These are phyloP conservation scores for Pelargonium nanum DNA, from an alignment of 345 rosid genomes.

Conservation along the genomic window DNA sequence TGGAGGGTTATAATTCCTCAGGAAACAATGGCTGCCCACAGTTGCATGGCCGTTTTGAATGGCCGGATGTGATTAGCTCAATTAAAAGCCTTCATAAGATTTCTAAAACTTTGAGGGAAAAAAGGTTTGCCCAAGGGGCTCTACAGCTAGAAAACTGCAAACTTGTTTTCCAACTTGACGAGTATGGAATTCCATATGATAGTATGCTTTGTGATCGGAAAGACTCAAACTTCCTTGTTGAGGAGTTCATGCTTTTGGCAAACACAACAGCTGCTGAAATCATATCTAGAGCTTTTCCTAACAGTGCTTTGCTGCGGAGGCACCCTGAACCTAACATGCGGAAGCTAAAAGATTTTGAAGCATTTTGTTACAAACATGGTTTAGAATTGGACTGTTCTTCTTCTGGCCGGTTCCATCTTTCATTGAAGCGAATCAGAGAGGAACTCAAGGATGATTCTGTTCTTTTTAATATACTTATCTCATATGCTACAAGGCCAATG, in stretches of 20 bases:
- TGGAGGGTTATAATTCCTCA: conserved; percentile 14
- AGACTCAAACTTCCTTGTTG: conserved; percentile 61
- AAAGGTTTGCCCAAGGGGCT: conserved; percentile 67
- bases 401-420: conserved; percentile 45
- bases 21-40: conserved; percentile 32
- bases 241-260: conserved; percentile 96
- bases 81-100: conserved; percentile 44
- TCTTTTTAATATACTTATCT: conserved; percentile 50
- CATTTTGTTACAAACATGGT: conserved; percentile 65
- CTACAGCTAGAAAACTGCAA: conserved; percentile 54
- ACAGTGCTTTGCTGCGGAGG: conserved; percentile 60
- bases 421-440: conserved; percentile 47
- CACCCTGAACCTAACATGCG: conserved; percentile 83
- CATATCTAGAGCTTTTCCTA: conserved; percentile 74
- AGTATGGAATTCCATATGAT: conserved; percentile 64
- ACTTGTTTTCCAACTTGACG: conserved; percentile 45
- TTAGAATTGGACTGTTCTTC: conserved; percentile 64
- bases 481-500: conserved; percentile 73
- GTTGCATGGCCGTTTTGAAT: conserved; percentile 56
- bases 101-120: conserved; percentile 48
- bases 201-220: conserved; percentile 28
- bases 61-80: conserved; percentile 53
- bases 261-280: conserved; percentile 82
- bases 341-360: conserved; percentile 79
- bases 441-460: conserved; percentile 61